Evolutionary conservation across 73 alveolate genomes (phyloP).

Genomic region (Breviolum minutum): DNA sequence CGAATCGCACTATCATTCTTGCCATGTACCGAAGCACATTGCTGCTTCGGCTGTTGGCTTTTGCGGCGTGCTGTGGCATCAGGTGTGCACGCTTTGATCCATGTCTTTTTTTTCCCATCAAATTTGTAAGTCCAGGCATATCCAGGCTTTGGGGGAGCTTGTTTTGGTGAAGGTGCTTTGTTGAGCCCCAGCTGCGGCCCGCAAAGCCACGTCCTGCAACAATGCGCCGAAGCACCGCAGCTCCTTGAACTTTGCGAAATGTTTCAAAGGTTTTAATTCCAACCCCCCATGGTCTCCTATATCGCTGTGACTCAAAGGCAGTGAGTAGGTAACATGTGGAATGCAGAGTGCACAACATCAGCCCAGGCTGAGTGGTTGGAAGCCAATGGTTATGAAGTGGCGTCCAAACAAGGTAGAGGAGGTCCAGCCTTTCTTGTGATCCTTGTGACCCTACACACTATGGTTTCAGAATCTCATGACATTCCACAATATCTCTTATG

Average conservation of each 20-base stretch:
- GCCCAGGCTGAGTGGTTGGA: slow-evolving; percentile 68
- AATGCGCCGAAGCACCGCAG: slow-evolving; percentile 23
- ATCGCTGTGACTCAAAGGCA: neutral
- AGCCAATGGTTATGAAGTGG: slow-evolving; percentile 36
- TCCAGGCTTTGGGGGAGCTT: no score
- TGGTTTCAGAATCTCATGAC: no score
- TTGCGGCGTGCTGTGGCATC: slow-evolving; percentile 9
- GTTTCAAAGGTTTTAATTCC: neutral
- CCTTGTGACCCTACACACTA: neutral
- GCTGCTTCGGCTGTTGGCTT: neutral
- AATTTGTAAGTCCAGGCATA: no score
- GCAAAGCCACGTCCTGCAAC: slow-evolving; percentile 5
- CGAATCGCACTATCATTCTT: neutral
- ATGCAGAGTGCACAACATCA: no score
- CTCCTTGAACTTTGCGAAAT: neutral
- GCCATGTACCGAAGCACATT: slow-evolving; percentile 1
- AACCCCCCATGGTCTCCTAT: neutral
- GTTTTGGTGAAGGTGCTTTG: neutral
- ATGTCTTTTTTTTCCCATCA: no score
- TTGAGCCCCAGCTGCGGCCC: neutral
- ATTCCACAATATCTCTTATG: no score
- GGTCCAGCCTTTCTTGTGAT: slow-evolving; percentile 16
- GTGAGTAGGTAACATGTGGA: neutral
- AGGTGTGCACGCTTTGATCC: neutral
- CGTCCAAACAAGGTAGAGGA: slow-evolving; percentile 61